phyloP scores from a whole-genome alignment of 257 asterid species.

The Schizonepeta tenuifolia region DNA sequence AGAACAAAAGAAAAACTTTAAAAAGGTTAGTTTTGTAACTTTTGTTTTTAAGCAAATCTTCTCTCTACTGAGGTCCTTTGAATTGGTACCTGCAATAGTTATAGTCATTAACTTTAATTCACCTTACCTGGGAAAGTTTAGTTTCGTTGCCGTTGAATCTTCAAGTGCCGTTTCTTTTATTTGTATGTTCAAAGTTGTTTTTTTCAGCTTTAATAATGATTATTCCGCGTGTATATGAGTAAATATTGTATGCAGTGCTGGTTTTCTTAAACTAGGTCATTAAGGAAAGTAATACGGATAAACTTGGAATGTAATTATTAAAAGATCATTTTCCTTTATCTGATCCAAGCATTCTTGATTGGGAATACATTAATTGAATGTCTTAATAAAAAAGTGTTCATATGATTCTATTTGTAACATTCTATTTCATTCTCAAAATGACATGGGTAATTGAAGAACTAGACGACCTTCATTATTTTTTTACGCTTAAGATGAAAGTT shows the following conservation, averaged over 20 bases:
- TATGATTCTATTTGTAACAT: background rate
- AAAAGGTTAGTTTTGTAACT: slow-evolving; percentile 73
- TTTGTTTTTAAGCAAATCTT: slow-evolving; percentile 11
- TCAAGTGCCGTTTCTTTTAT: background rate
- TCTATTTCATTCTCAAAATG: background rate
- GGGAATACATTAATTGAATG: background rate
- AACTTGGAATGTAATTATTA: background rate
- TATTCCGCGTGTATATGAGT: background rate
- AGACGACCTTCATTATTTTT: background rate
- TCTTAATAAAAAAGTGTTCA: background rate
- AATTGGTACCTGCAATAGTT: background rate
- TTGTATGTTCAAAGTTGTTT: slow-evolving; percentile 20
- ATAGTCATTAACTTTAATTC: slow-evolving; percentile 11
- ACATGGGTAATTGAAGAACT: slow-evolving; percentile 7
- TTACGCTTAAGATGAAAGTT: slow-evolving; percentile 4
- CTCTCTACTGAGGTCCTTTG: slow-evolving; percentile 1
- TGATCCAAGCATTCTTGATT: background rate
- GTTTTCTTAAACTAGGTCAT: background rate
- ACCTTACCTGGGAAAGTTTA: slow-evolving; percentile 3
- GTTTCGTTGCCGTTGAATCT: slow-evolving; percentile 1
- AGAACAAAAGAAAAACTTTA: slow-evolving; percentile 85
- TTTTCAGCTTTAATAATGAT: background rate
- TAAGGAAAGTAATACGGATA: background rate
- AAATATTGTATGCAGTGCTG: background rate
- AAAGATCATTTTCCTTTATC: background rate